Conservation (phyloP, 306 rosid genomes). For the Trifolium repens region DNA sequence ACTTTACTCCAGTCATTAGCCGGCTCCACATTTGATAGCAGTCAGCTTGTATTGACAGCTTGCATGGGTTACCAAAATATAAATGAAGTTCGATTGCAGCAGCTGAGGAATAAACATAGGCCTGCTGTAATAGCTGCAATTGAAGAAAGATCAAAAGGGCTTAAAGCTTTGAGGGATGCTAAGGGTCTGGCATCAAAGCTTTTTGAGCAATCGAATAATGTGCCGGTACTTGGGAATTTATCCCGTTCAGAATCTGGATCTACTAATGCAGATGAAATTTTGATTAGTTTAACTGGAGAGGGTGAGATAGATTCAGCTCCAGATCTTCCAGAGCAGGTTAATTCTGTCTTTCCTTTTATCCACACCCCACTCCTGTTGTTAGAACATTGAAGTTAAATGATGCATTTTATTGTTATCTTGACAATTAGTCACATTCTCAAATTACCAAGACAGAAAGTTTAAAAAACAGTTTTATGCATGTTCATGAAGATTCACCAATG, state of each 20-base stretch:
- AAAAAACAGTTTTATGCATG: not conserved
- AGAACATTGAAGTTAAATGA: conserved; percentile 15
- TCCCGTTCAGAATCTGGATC: conserved; percentile 85
- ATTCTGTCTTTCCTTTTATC: conserved; percentile 31
- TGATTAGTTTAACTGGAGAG: conserved; percentile 79
- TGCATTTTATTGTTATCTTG: conserved; percentile 38
- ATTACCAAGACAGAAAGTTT: conserved; percentile 12
- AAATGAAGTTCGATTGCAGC: conserved; percentile 75
- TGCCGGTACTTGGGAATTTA: conserved; percentile 59
- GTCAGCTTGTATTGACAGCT: conserved; percentile 97
- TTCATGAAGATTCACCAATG: not conserved
- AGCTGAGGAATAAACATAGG: conserved; percentile 88
- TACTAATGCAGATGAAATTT: conserved; percentile 80
- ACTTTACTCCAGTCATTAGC: conserved; percentile 96
- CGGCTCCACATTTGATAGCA: conserved; percentile 99
- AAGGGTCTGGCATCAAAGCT: conserved; percentile 92
- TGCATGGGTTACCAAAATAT: conserved; percentile 98
- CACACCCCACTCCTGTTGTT: conserved; percentile 19
- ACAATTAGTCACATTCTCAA: conserved; percentile 8
- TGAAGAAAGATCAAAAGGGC: conserved; percentile 96
- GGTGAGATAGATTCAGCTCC: conserved; percentile 80
- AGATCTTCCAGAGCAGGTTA: conserved; percentile 92
- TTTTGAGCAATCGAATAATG: conserved; percentile 53
- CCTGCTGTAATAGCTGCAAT: conserved; percentile 73
- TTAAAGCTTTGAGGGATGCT: conserved; percentile 81